Conservation (phyloP, 306 rosid species). For the Vigna angularis region DNA sequence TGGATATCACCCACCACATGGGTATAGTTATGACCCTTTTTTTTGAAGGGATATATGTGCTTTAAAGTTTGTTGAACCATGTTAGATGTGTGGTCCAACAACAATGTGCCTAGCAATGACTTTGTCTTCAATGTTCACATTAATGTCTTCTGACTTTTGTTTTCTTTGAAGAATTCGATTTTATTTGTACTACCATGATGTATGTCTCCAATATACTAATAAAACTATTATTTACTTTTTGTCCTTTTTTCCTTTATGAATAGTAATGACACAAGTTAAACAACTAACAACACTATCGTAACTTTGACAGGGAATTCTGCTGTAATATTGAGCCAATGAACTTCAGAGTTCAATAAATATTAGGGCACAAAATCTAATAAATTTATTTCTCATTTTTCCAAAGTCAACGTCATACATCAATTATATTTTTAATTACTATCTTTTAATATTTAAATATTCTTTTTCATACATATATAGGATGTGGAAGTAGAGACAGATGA, state of each 20-base stretch:
- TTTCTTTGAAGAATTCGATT: background rate
- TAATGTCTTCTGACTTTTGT: background rate
- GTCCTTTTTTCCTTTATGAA: background rate
- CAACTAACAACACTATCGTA: background rate
- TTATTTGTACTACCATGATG: too few species aligned
- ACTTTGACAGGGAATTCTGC: background rate
- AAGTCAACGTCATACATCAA: too few species aligned
- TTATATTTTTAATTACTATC: too few species aligned
- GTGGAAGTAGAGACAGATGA: too few species aligned
- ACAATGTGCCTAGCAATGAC: background rate
- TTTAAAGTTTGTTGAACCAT: background rate
- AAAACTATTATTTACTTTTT: background rate
- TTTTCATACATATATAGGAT: too few species aligned
- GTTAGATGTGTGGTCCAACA: background rate
- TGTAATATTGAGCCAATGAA: too few species aligned
- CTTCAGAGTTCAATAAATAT: too few species aligned
- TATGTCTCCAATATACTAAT: too few species aligned
- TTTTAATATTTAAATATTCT: too few species aligned
- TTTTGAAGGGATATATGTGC: background rate
- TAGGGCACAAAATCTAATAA: too few species aligned
- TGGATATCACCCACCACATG: slow-evolving; percentile 7
- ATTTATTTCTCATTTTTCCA: too few species aligned
- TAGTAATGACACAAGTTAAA: background rate
- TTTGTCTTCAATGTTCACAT: background rate
- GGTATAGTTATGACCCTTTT: background rate